These are phyloP conservation scores for Seminavis robusta DNA, from an alignment of 108 stramenopile genomes.

Conservation along the genomic window DNA sequence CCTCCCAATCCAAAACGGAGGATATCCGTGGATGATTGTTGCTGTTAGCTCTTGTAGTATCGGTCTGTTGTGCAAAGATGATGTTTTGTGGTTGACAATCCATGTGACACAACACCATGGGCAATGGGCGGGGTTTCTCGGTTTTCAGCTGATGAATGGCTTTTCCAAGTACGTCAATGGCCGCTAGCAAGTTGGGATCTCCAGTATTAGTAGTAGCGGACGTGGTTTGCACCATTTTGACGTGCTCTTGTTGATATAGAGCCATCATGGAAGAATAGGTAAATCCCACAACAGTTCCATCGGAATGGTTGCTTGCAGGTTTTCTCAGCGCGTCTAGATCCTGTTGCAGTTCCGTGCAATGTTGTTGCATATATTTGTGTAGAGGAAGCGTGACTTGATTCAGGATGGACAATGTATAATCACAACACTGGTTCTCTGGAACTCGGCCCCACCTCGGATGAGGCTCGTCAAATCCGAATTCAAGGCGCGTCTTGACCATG, in stretches of 20 bases:
- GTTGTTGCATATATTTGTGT: constrained; percentile 28
- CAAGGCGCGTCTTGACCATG: constrained; percentile 67
- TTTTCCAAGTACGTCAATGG: background rate
- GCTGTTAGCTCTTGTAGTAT: background rate
- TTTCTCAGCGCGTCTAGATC: no score
- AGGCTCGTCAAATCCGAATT: constrained; percentile 87
- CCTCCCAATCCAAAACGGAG: constrained; percentile 87
- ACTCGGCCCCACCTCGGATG: constrained; percentile 87
- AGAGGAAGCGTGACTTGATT: constrained; percentile 62
- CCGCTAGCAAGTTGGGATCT: background rate
- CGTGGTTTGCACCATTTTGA: background rate
- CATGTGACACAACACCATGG: constrained; percentile 70
- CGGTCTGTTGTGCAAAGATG: constrained; percentile 21
- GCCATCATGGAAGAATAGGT: background rate
- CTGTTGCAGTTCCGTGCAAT: background rate
- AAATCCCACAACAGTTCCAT: no score
- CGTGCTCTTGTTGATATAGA: background rate
- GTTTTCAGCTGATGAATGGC: background rate
- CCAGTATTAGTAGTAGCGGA: background rate
- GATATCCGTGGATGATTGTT: constrained; percentile 10
- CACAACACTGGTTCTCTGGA: constrained; percentile 44
- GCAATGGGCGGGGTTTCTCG: background rate
- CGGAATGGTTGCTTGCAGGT: no score
- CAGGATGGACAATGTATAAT: constrained; percentile 57
- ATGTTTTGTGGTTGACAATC: constrained; percentile 88